These are phyloP conservation scores for Aspergillus arachidicola DNA, from an alignment of 2,329 filamentous ascomycete species.

Conservation along the genomic window DNA sequence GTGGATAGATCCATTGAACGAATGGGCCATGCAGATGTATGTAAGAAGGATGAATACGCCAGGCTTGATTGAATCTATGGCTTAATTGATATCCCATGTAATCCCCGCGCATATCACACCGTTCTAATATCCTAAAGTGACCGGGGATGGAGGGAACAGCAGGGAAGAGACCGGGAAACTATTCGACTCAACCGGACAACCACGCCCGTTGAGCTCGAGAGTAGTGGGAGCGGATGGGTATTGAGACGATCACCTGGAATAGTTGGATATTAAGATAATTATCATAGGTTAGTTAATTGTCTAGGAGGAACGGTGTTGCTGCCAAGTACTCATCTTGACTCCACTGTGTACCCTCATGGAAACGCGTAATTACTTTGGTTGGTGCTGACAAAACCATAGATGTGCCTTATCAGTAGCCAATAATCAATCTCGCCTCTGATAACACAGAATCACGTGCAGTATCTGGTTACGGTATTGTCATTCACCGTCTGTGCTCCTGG, in stretches of 20 bases:
- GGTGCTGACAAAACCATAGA: background rate
- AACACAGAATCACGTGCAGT: background rate
- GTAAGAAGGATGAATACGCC: background rate
- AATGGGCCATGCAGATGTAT: background rate
- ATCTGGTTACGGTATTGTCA: constrained; percentile 3
- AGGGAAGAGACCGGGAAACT: background rate
- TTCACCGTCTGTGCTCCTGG: background rate
- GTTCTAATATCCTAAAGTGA: background rate
- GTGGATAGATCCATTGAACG: background rate
- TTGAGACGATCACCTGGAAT: constrained; percentile 8
- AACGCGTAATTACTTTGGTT: background rate
- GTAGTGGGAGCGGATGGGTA: background rate
- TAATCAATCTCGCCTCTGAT: background rate
- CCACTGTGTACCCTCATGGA: background rate
- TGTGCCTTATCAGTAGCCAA: constrained; percentile 21
- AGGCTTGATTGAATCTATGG: background rate
- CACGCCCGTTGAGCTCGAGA: background rate
- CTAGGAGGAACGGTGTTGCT: background rate
- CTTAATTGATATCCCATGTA: background rate
- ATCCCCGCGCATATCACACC: background rate
- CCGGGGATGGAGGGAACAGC: background rate
- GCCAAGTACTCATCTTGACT: background rate
- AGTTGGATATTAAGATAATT: constrained; percentile 6
- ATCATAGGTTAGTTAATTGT: background rate
- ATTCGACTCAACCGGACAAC: background rate